Base-by-base conservation (phyloP, 768 basidiomycete species). In the Omphalotus guepiniiformis region DNA sequence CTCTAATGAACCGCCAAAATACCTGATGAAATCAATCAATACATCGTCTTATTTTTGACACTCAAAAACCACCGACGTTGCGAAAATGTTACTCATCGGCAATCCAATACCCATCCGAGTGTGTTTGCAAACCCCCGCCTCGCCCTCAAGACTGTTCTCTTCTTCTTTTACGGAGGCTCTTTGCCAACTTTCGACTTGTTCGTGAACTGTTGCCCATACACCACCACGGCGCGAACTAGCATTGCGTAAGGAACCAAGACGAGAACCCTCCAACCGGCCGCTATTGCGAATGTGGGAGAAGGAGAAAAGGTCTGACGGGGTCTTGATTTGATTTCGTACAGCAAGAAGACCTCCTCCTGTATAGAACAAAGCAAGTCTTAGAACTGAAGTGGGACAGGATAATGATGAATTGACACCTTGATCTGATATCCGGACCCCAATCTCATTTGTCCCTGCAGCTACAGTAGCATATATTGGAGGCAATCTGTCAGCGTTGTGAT, bases 11-110 rank as follows among this genome's bases (percentile, higher is more conserved):
- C 90, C 90, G 18, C 89, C 88, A 56, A 91, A 90, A 64, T 91
- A 92, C 42, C 87, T 89, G 53, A 4, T 15, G 48, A 42, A 28
- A 23, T 3, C 13, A 27, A 21, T 35, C 3, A 26, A 22, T 25
- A 15, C 30, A 22, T 2, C 28, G 52, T 35, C 34, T 28, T 16
- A 39, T 15, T 47, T 34, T 4, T 21, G 40, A 52, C 40, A 16
- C n/a, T 22, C 22, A 37, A 45, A 18, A 27, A 37, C 23, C 29
- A 64, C 79, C 49, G 55, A 88, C 78, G 83, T 90, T 49, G 90
- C 82, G 63, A 82, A 92, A 28, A 93, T 91, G 57, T 89, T 85
- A 61, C 90, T 88, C 88, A 93, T 89, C 0, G 90, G 88, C 16
- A 93, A 65, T 4, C 90, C 90, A 37, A 93, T 83, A 2, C 90